Base-by-base conservation (phyloP, 306 rosid genomes). In the Gastrolobium villosum region DNA sequence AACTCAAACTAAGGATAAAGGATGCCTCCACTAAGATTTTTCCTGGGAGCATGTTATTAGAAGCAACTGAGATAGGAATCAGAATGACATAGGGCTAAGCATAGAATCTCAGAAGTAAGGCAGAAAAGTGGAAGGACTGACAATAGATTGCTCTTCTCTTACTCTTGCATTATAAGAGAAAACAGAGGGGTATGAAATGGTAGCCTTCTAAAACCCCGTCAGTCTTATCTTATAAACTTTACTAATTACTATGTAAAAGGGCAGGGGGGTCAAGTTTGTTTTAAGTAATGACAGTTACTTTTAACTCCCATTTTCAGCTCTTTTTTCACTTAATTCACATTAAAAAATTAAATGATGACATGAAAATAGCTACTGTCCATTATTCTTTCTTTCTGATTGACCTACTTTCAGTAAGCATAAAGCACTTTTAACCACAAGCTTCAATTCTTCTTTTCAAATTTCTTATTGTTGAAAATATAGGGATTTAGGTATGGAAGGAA, bases 381-480 rank as follows among this genome's bases (percentile, higher is more conserved):
- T 59, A 30, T 40, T 32, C 39, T 77, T 55, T 72, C 15, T 56
- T 36, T 72, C 43, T 73, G 49, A 67, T 41, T 52, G 49, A 41
- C 43, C 55, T 53, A 52, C 52, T 70, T 53, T 20, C 45, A 11
- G 46, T 15, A 43, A 41, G 69, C 9, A 70, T 48, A 54, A 59
- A 57, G 45, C 59, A 28, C 35, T 60, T 36, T 74, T 68, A 69
- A 70, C 35, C 68, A 26, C 2, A 30, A 48, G 63, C 46, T 56
- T 74, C 70, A 79, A 52, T 49, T 74, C 56, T 34, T 34, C 14
- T 41, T 60, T 73, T 59, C 48, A 52, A 55, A 73, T 35, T 53
- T 74, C 70, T 46, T 65, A 39, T 4, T 20, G 26, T 20, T 20
- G 26, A 20, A 20, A 20, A 20, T 20, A 20, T 20, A 20, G 26